phyloP scores from a whole-genome alignment of 768 basidiomycete genomes.

The Megacollybia marginata region DNA sequence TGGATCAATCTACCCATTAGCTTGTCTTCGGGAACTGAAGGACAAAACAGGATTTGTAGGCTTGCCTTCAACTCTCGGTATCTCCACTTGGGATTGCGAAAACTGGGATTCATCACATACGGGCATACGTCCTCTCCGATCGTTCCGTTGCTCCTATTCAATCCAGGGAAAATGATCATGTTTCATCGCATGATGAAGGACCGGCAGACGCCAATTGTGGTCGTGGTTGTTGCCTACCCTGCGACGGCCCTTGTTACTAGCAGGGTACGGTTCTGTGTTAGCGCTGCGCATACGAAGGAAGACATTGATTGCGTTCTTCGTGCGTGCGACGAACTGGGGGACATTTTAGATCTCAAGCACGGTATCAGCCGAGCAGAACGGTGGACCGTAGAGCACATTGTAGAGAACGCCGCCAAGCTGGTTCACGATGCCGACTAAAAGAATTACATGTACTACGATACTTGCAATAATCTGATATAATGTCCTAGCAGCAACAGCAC shows the following conservation, averaged over 20 bases:
- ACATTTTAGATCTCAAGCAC: constrained; percentile 85
- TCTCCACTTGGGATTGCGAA: constrained; percentile 76
- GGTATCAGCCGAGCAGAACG: constrained; percentile 45
- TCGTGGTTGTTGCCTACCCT: constrained; percentile 87
- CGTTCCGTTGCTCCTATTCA: constrained; percentile 86
- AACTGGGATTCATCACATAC: constrained; percentile 95
- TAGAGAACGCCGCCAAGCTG: constrained; percentile 66
- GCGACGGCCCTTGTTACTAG: constrained; percentile 86
- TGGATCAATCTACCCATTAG: constrained; percentile 74
- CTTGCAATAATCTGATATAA: background rate
- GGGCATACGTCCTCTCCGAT: constrained; percentile 90
- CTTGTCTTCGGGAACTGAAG: constrained; percentile 80
- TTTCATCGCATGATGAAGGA: constrained; percentile 88
- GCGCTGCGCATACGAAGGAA: constrained; percentile 93
- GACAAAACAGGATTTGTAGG: constrained; percentile 71
- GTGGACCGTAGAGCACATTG: constrained; percentile 75
- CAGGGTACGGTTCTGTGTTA: constrained; percentile 90
- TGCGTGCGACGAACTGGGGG: constrained; percentile 91
- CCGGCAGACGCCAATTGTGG: constrained; percentile 71
- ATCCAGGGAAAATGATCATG: constrained; percentile 88
- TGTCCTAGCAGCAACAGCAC: background rate
- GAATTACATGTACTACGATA: background rate
- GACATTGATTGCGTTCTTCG: constrained; percentile 82
- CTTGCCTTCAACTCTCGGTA: constrained; percentile 96
- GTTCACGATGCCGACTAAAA: constrained; percentile 28